These are phyloP conservation scores for Pseudonitzschia multiseries DNA, from an alignment of 108 stramenopile genomes.

Conservation along the genomic window DNA sequence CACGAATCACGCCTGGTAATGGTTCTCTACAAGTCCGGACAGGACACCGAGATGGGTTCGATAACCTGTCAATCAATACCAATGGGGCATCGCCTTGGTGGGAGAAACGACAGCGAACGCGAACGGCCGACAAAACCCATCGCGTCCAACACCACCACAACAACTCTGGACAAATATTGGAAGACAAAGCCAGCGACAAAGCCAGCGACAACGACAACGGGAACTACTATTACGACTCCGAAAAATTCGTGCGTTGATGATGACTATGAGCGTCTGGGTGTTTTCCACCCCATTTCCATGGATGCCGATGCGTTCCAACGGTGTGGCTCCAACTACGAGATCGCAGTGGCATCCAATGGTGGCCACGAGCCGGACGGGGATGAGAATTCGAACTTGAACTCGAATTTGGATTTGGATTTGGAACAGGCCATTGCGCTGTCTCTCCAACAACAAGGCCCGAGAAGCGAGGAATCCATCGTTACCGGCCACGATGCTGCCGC, in stretches of 20 bases:
- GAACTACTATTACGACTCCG: not conserved
- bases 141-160: too few relatives aligned
- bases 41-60: constrained; percentile 58
- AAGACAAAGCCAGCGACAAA: not conserved
- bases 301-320: not conserved
- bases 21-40: constrained; percentile 65
- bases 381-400: constrained; percentile 3
- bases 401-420: not conserved
- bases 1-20: constrained; percentile 42
- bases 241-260: not conserved
- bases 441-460: not conserved
- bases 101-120: not conserved
- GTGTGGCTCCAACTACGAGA: not conserved
- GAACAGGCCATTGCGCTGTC: constrained; percentile 5
- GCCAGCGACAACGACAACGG: too few relatives aligned
- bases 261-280: constrained; percentile 14
- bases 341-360: not conserved
- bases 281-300: constrained; percentile 16
- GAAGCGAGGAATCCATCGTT: not conserved
- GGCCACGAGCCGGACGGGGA: not conserved
- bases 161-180: constrained; percentile 10
- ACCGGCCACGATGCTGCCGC: not conserved
- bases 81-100: not conserved
- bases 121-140: not conserved
- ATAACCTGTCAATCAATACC: constrained; percentile 35